Base-by-base conservation (phyloP, 768 basidiomycete genomes). In the Kwoniella bestiolae region DNA sequence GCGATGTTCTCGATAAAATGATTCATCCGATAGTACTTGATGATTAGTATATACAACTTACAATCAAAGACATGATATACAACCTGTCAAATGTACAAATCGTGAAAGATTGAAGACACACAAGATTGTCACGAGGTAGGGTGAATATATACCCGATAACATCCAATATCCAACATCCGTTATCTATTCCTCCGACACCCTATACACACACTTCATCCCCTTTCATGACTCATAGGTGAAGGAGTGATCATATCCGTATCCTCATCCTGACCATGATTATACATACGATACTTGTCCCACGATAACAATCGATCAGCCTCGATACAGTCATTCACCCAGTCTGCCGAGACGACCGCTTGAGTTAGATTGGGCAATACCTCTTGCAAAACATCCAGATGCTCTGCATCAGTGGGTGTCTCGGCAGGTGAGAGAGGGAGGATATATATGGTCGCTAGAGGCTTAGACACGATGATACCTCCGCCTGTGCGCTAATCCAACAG, bases 321-420 rank as follows among this genome's bases (percentile, higher is more conserved):
- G 5, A 57, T 57, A 57, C 56, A 44, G 31, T 57, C 25, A 29
- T 44, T 16, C 7, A 46, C 38, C 56, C 56, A 57, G 45, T 57
- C 56, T 25, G 18, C 44, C 2, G 41, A 44, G 7, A 57, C 38
- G 11, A 57, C 56, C 18, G 56, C 35, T 44, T 29, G 35, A 8
- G 41, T 44, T 14, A 25, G 56, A 26, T 57, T 29, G 12, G 25
- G 5, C 3, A 38, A 25, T 25, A 57, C 16, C 14, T 26, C 35
- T 6, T 44, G 29, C 8, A 57, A 9, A 6, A 57, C 26, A 9
- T 29, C 23, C 11, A 44, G 18, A 44, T 57, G 56, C n/a, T 14
- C 28, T 6, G 56, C 38, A 41, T 57, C 28, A 16, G 23, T 44
- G 12, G 23, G 12, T 7, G 7, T 1, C 28, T 57, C 56, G 9